Evolutionary conservation across 768 basidiomycete genomes (phyloP).

Genomic region (Tephrocybe sp.): DNA sequence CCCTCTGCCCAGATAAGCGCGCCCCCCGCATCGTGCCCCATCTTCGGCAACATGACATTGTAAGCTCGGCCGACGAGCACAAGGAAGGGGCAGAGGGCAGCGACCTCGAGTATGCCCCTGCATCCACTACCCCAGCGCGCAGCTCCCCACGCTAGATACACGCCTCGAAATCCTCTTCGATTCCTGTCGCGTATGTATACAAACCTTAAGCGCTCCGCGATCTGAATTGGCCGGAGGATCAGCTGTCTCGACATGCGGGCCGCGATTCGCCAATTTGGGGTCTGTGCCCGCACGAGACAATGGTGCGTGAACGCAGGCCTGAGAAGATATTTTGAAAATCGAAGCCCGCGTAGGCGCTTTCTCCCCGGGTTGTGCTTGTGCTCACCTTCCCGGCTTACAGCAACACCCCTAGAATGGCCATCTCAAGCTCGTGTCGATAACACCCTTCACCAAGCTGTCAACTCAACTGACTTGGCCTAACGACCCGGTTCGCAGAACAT

Average conservation of each 20-base stretch:
- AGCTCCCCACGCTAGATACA: slow-evolving; percentile 11
- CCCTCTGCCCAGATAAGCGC: slow-evolving; percentile 13
- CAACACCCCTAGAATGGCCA: neutral
- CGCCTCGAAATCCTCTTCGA: neutral
- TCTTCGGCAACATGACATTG: slow-evolving; percentile 2
- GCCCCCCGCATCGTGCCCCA: slow-evolving; percentile 18
- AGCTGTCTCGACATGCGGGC: slow-evolving; percentile 1
- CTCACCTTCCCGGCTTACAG: neutral
- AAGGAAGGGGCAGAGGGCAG: neutral
- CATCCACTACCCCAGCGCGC: neutral
- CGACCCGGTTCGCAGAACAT: slow-evolving; percentile 14
- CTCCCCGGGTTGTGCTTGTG: neutral
- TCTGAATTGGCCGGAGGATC: neutral
- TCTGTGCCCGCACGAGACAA: neutral
- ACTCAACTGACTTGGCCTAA: neutral
- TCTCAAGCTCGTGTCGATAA: neutral
- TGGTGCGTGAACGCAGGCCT: slow-evolving; percentile 8
- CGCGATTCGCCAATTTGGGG: neutral
- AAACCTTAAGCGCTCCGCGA: too few species aligned
- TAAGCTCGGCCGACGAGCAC: slow-evolving; percentile 3
- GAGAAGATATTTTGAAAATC: slow-evolving; percentile 4
- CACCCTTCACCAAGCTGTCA: too few species aligned
- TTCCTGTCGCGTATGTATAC: too few species aligned
- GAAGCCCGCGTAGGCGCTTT: neutral
- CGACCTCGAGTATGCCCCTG: neutral